Base-by-base conservation (phyloP, 169 alveolate genomes). In the Plasmodium inui region DNA sequence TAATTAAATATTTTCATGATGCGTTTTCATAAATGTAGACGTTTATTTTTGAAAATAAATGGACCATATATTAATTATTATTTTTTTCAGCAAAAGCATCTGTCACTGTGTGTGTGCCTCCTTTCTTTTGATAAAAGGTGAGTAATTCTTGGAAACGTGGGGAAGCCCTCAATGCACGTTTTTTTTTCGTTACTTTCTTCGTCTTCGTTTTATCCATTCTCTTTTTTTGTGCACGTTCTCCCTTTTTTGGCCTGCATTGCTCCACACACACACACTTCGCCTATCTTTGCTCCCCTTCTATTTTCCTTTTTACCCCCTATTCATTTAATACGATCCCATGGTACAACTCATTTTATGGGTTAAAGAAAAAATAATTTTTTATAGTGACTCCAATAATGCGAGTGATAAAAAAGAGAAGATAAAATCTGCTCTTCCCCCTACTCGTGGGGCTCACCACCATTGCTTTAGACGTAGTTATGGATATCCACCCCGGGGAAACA, bases 1-100 rank as follows among this genome's bases (percentile, higher is more conserved):
- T 67, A 67, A 67, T 67, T 22, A 67, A 67, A 67, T 26, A 67
- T 28, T 67, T 67, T 67, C 76, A 67, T 67, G 37, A 22, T 26
- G n/a, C 76, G n/a, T 22, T 22, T 67, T 67, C 17, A 67, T 19
- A 67, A 7, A 67, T 67, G 76, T 67, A 28, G 41, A 26, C 41
- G 76, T 67, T 67, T 67, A 67, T 67, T 67, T 67, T 19, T 67
- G 76, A 67, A 67, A 22, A 67, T 22, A 67, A 67, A 67, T 67
- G 22, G 41, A 67, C 37, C 41, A 28, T 67, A 28, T 67, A 67
- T 22, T 67, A 26, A 22, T 67, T 22, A 67, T 28, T 67, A 22
- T 26, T 12, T 67, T 67, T 67, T 67, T 67, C 37, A 26, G 6
- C 37, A 8, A 67, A 67, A 67, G 37, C 6, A 28, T 28, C n/a